Percentiles rank a stretch among this genome's conserved stretches.
Conservation (phyloP, 2,329 filamentous ascomycete species). For the Monosporascus sp. region DNA sequence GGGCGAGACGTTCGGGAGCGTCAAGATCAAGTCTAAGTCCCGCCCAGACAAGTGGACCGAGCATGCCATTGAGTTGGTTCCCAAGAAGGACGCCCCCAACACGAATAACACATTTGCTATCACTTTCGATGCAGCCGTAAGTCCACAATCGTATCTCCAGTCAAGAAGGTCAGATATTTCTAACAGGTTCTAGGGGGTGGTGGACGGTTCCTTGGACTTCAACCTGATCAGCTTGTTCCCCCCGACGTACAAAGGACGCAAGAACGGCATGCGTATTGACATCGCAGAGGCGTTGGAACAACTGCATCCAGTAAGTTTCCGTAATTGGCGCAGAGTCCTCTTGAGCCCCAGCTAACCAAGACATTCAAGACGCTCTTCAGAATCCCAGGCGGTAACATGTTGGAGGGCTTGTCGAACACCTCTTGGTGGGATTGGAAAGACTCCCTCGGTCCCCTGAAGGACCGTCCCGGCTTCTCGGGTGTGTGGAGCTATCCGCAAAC, state of each 20-base stretch:
- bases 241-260: conserved; percentile 52
- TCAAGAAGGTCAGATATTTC: background rate
- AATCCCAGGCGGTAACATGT: conserved; percentile 62
- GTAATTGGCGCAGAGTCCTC: background rate
- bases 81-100: conserved; percentile 41
- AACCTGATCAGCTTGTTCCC: conserved; percentile 57
- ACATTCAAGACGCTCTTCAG: conserved; percentile 48
- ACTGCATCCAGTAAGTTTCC: conserved; percentile 40
- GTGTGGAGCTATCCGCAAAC: conserved; percentile 60
- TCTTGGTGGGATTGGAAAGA: conserved; percentile 49
- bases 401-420: conserved; percentile 41
- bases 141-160: background rate
- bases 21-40: conserved; percentile 41
- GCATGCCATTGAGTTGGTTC: conserved; percentile 42
- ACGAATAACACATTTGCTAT: conserved; percentile 53
- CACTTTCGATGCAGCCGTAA: conserved; percentile 41
- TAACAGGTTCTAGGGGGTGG: conserved; percentile 23
- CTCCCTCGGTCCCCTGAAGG: conserved; percentile 47
- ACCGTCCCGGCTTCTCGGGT: conserved; percentile 50
- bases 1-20: conserved; percentile 38
- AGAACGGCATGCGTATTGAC: conserved; percentile 54
- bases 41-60: conserved; percentile 44
- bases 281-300: conserved; percentile 48
- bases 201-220: conserved; percentile 45
- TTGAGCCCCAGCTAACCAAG: background rate